Evolutionary conservation across 1,284 basidiomycete species (phyloP), one percentile per base, ranked within the genome.

Genomic region (Phlebopus sp.): DNA sequence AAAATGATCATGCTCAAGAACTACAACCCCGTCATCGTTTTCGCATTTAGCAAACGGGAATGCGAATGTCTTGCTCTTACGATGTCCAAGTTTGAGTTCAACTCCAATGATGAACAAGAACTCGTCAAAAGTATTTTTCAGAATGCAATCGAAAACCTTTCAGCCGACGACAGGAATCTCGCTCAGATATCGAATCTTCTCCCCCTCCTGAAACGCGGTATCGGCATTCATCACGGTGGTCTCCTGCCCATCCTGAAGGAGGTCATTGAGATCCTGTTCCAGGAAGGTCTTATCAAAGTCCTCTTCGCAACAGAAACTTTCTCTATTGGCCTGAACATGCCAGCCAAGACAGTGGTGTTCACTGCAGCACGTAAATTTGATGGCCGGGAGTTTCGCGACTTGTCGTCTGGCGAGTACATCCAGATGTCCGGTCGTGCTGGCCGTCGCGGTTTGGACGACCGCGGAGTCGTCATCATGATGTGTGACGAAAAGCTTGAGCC

Each of bases 401-500:
- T 99, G 37, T 90, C 84, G 0, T 86, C 82, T 2, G 88, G 93
- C 52, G 95, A 97, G 75, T 97, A 97, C 69, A 95, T 97, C 59
- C 95, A 98, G 66, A 99, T 99, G 97, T 96, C 94, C 1, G 97
- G 97, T 47, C 90, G 97, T 56, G 97, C 97, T 4, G 97, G 97
- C 59, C 86, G 97, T 64, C 86, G 97, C 72, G 97, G 97, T 38
- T 74, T 99, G 49, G 97, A 99, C 66, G 96, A 98, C 56, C 84
- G 97, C n/a, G 97, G 97, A 54, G 94, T 99, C 47, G 97, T 99
- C 54, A 98, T 99, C 63, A 93, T 99, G 93, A 99, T 99, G 97
- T 92, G 90, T 66, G 96, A 99, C 69, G 94, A 97, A 72, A 97
- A 97, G 72, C 77, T 99, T 43, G 97, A 99, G 63, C 95, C 97